A percentile compares a stretch with the other conserved stretches of the same genome.
Evolutionary conservation across 805 yeast species (phyloP).

Genomic region (Kuraishia ogatae): DNA sequence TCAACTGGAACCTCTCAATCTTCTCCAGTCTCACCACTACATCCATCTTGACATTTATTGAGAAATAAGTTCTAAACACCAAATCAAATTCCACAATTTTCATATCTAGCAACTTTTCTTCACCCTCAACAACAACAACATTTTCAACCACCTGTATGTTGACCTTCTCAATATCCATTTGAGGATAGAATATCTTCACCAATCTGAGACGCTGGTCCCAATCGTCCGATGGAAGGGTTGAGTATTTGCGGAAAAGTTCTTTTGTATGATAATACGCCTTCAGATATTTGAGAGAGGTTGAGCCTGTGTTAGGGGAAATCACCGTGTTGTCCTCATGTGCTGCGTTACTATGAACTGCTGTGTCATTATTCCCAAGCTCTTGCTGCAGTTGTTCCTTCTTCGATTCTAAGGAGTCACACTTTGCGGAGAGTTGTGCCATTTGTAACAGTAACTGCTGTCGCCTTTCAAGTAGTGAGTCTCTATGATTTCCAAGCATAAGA

Average conservation of each 20-base stretch:
- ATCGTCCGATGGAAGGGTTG: conserved; percentile 19
- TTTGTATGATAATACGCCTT: not conserved
- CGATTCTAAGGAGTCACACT: not conserved
- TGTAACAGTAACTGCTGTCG: not conserved
- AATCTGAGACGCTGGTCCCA: conserved; percentile 14
- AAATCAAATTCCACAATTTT: conserved; percentile 7
- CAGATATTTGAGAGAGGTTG: not conserved
- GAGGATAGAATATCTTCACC: conserved; percentile 17
- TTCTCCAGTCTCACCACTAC: conserved; percentile 8
- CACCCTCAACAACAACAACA: not conserved
- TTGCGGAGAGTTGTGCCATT: not conserved
- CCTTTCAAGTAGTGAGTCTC: not conserved
- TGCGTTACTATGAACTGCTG: too few species aligned
- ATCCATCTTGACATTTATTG: conserved; percentile 8
- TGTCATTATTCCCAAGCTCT: too few species aligned
- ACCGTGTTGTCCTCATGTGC: too few species aligned
- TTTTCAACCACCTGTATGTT: not conserved
- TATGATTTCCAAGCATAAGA: not conserved
- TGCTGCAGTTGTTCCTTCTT: not conserved
- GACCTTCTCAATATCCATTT: conserved; percentile 13
- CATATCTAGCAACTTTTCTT: not conserved
- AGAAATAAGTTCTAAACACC: conserved; percentile 9
- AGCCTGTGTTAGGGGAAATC: too few species aligned
- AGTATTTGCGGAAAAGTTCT: conserved; percentile 5
- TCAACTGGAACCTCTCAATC: conserved; percentile 5